Evolutionary conservation across 352 stramenopile genomes (phyloP), one percentile per base, ranked within the genome.

Genomic region (Phytophthora sp.): DNA sequence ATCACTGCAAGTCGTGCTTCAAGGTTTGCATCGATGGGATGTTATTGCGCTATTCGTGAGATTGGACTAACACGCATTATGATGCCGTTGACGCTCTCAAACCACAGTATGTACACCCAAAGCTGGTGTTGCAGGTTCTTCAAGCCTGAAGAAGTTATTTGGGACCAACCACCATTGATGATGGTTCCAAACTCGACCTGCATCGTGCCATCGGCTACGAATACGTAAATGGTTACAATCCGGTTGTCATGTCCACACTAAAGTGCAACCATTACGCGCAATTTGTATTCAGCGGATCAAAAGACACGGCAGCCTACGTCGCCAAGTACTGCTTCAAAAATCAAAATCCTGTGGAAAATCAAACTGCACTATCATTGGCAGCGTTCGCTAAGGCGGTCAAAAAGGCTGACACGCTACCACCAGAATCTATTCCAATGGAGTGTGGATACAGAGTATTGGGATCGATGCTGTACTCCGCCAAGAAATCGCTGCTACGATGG

Each of bases 151-250:
- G 5, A 46, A 44, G 31, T 44, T 27, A 60, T 16, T 7, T 24
- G 0, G 49, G 31, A 0, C 0, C 8, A 0, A 62, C 57, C 7
- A 21, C 0, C 0, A 55, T 73, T 21, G 42, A 53, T 3, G 4
- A 65, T 2, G 30, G 35, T 0, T 12, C 1, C 0, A 49, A 50
- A 4, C 16, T 76, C 1, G 21, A 1, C 0, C 31, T 76, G 7
- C 57, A 70, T 27, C 57, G 54, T 0, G 9, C 47, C 1, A 44
- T 73, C 7, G 63, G 63, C 0, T 73, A 63, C 12, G 63, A 76
- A 33, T 80, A 77, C 33, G 49, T 75, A 3, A 80, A 73, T n/a
- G 9, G 60, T 3, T 80, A 71, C 54, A 80, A 69, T 11, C 21
- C 30, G 0, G 38, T 63, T 0, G 26, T 79, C 0, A 59, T 74